Conservation (phyloP, 352 stramenopile genomes). For the Globisporangium okanoganense region DNA sequence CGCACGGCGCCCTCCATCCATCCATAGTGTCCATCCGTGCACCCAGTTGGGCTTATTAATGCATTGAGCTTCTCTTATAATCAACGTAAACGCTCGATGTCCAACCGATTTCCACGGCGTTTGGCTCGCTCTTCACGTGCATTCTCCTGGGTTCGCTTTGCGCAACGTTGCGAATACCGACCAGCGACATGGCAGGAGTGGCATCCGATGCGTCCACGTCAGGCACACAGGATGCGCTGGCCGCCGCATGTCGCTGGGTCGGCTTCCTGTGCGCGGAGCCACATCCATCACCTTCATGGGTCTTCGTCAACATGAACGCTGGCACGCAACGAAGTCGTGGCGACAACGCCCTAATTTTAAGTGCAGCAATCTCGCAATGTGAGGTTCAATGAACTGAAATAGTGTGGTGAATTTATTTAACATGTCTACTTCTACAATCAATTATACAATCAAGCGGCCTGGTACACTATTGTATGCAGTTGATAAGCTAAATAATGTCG, state of each 20-base stretch:
- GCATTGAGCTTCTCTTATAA: neutral
- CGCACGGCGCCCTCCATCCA: neutral
- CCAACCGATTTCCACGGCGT: neutral
- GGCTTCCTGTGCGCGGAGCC: neutral
- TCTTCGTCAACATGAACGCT: neutral
- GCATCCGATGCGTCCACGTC: slow-evolving; percentile 1
- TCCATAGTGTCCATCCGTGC: no score
- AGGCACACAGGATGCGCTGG: neutral
- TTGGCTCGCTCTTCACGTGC: neutral
- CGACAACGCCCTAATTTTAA: neutral
- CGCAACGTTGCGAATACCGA: neutral
- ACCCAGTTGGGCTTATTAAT: no score
- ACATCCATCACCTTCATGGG: neutral
- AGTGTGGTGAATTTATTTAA: neutral
- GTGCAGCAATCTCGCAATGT: no score
- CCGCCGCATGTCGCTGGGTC: slow-evolving; percentile 1
- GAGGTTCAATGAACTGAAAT: neutral
- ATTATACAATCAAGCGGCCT: no score
- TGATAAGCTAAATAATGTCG: neutral
- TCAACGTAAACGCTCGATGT: neutral
- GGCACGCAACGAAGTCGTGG: no score
- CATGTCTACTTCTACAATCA: neutral
- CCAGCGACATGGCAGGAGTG: slow-evolving; percentile 7
- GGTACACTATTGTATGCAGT: no score
- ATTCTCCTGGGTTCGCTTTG: neutral